A percentile compares a stretch with the other conserved stretches of the same genome.
phyloP scores from a whole-genome alignment of 208 protist genomes.

The Leishmania lainsoni region DNA sequence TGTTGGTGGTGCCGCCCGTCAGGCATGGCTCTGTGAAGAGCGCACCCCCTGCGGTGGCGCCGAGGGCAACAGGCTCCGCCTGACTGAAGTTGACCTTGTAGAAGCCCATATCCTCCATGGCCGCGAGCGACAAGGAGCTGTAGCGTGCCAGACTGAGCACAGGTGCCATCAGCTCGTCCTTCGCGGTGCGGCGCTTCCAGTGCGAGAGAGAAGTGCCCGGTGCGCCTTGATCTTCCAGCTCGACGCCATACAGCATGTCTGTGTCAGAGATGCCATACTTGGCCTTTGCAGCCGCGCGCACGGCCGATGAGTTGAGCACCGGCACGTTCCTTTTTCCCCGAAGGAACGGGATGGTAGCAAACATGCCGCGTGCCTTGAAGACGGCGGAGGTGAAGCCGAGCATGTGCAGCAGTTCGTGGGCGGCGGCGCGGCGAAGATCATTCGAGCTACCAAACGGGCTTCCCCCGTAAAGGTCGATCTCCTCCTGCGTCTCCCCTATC shows the following conservation, averaged over 20 bases:
- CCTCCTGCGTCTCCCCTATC: not conserved
- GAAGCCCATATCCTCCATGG: conserved; percentile 78
- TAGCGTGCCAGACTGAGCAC: conserved; percentile 37
- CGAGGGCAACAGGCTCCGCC: conserved; percentile 70
- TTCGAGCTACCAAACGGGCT: conserved; percentile 5
- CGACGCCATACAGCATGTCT: conserved; percentile 41
- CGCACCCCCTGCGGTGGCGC: conserved; percentile 51
- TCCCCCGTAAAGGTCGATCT: conserved; percentile 8
- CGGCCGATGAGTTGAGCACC: conserved; percentile 39
- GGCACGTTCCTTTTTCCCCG: conserved; percentile 37
- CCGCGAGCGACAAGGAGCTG: conserved; percentile 71
- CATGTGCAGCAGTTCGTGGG: conserved; percentile 87
- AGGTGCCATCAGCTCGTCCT: conserved; percentile 86
- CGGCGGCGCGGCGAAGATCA: conserved; percentile 20
- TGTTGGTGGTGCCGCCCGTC: conserved; percentile 27
- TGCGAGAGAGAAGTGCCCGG: conserved; percentile 45
- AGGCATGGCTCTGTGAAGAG: conserved; percentile 48
- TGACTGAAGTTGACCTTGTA: conserved; percentile 68
- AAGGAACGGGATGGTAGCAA: conserved; percentile 14
- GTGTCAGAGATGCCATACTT: conserved; percentile 61
- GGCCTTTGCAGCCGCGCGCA: conserved; percentile 31
- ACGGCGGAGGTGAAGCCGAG: conserved; percentile 59
- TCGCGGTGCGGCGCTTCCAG: conserved; percentile 83
- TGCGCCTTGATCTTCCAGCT: conserved; percentile 63
- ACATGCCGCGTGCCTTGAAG: conserved; percentile 26